Percentiles rank a stretch among this genome's conserved stretches.
phyloP scores from a whole-genome alignment of 1,284 basidiomycete genomes.

The Neonothopanus nambi region DNA sequence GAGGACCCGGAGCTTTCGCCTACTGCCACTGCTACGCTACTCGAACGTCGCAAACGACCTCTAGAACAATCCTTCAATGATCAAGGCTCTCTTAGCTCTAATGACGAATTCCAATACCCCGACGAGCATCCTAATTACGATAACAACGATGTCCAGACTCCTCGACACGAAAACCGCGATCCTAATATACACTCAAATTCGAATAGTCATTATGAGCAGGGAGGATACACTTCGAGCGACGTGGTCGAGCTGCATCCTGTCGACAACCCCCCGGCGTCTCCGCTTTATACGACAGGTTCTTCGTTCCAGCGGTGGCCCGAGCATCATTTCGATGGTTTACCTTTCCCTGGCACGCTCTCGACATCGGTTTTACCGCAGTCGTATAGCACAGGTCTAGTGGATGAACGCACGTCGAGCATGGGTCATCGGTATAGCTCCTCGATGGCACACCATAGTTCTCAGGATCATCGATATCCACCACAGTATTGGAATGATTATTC shows the following conservation, averaged over 20 bases:
- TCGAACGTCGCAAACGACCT: conserved; percentile 38
- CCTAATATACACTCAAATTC: neutral
- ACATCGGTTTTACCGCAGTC: conserved; percentile 68
- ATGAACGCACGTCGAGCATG: conserved; percentile 33
- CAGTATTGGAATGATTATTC: conserved; percentile 67
- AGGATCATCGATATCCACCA: conserved; percentile 36
- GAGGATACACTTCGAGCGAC: neutral
- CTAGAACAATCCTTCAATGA: conserved; percentile 30
- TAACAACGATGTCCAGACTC: conserved; percentile 9
- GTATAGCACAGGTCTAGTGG: conserved; percentile 68
- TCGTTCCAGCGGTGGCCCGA: conserved; percentile 57
- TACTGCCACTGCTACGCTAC: conserved; percentile 16
- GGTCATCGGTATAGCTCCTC: conserved; percentile 6
- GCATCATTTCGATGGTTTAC: conserved; percentile 28
- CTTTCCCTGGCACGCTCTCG: conserved; percentile 48
- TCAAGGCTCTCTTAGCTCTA: conserved; percentile 28
- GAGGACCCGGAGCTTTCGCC: conserved; percentile 24
- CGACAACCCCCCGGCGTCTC: neutral
- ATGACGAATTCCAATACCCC: conserved; percentile 18
- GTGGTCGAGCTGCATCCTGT: neutral
- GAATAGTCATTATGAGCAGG: neutral
- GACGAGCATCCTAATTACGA: conserved; percentile 13
- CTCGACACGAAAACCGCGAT: neutral
- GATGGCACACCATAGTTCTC: conserved; percentile 9
- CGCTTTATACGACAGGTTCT: conserved; percentile 35